These are phyloP conservation scores for Colletotrichum australisinense DNA, from an alignment of 2,329 filamentous ascomycete genomes.

Conservation along the genomic window DNA sequence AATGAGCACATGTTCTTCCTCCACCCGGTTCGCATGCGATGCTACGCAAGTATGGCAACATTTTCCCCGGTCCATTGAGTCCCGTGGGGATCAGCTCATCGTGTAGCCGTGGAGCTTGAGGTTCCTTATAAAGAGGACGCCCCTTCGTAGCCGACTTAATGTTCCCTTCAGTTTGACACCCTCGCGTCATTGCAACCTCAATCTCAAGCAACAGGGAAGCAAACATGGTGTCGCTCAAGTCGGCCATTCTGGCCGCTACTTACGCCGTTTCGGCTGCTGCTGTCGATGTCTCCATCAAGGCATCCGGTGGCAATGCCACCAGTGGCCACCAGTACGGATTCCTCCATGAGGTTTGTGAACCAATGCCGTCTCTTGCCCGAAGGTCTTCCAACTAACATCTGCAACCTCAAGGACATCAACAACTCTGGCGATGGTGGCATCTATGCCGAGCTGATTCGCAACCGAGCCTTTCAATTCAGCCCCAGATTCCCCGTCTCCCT, in stretches of 20 bases:
- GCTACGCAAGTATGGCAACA: not conserved
- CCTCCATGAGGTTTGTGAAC: constrained; percentile 52
- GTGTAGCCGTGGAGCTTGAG: not conserved
- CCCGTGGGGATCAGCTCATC: not conserved
- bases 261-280: constrained; percentile 41
- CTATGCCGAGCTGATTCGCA: constrained; percentile 77
- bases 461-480: constrained; percentile 75
- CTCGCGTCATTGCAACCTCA: constrained; percentile 22
- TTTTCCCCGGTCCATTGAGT: not conserved
- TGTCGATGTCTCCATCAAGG: constrained; percentile 55
- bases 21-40: not conserved
- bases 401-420: constrained; percentile 64
- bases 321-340: constrained; percentile 59
- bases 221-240: constrained; percentile 35
- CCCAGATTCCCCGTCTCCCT: constrained; percentile 55
- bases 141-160: not conserved
- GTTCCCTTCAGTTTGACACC: not conserved
- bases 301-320: constrained; percentile 54
- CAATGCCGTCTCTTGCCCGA: not conserved
- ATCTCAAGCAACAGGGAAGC: constrained; percentile 17
- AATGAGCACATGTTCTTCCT: not conserved
- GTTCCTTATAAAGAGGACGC: constrained; percentile 3
- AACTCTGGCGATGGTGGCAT: constrained; percentile 79
- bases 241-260: constrained; percentile 37
- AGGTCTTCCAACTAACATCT: not conserved